These are phyloP conservation scores for Aspergillus puulaauensis DNA, from an alignment of 2,329 filamentous ascomycete species.

Conservation along the genomic window DNA sequence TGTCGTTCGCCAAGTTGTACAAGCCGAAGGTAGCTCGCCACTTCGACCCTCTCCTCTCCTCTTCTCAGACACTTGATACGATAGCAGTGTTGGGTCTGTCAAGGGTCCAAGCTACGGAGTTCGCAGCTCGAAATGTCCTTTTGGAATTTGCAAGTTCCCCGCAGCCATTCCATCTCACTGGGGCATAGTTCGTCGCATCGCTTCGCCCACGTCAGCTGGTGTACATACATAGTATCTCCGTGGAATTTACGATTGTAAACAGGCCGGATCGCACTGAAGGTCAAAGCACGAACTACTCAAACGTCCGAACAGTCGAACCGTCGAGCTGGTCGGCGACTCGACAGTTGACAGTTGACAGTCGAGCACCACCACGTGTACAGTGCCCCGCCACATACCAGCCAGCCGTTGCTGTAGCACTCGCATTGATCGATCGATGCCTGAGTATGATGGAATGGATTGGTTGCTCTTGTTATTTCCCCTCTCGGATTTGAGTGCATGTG, in stretches of 20 bases:
- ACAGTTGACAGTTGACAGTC: no score
- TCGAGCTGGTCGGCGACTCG: no score
- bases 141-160: background rate
- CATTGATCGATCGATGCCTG: background rate
- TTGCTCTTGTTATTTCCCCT: background rate
- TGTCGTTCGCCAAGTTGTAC: background rate
- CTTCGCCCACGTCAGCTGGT: background rate
- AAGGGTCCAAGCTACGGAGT: background rate
- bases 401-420: background rate
- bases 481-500: background rate
- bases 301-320: background rate
- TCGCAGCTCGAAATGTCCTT: background rate
- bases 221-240: no score
- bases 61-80: background rate
- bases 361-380: background rate
- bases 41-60: background rate
- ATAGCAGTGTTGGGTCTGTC: background rate
- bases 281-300: background rate
- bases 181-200: background rate
- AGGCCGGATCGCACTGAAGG: background rate
- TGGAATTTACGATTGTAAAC: no score
- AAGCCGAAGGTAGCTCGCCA: background rate
- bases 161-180: background rate
- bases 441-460: no score
- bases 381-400: background rate